Percentiles rank a stretch among this genome's conserved stretches.
Evolutionary conservation across 2,329 filamentous ascomycete species (phyloP).

Genomic region (Neopestalotiopsis rosae): DNA sequence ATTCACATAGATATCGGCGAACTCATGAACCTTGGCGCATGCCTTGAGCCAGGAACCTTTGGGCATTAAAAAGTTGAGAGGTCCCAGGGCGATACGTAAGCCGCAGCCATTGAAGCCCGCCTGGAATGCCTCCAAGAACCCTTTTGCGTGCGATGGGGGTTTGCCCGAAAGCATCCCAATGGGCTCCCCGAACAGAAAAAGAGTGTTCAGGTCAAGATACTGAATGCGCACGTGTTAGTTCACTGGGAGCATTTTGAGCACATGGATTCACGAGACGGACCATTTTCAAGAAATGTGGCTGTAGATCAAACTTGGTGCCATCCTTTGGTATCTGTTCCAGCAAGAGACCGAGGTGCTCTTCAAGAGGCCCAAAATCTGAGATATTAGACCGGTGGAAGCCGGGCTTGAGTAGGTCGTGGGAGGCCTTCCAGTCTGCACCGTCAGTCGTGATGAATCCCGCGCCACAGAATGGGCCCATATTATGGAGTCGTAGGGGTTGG

Average conservation of each 20-base stretch:
- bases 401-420: constrained; percentile 30
- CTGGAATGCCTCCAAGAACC: constrained; percentile 29
- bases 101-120: constrained; percentile 30
- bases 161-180: constrained; percentile 29
- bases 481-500: constrained; percentile 28
- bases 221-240: constrained; percentile 26
- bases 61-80: constrained; percentile 29
- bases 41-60: constrained; percentile 29
- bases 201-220: constrained; percentile 30
- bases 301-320: constrained; percentile 29
- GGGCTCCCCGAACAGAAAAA: constrained; percentile 30
- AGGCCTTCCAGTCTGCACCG: constrained; percentile 28
- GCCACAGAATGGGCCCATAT: constrained; percentile 30
- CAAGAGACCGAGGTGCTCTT: constrained; percentile 27
- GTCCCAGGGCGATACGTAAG: constrained; percentile 29
- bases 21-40: constrained; percentile 29
- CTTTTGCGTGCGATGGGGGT: constrained; percentile 26
- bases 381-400: constrained; percentile 30
- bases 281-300: constrained; percentile 28
- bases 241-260: constrained; percentile 17
- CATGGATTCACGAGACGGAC: constrained; percentile 23
- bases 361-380: constrained; percentile 27
- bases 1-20: constrained; percentile 29
- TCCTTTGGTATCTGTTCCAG: constrained; percentile 29
- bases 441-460: constrained; percentile 28